phyloP scores from a whole-genome alignment of 306 rosid genomes.

The Vachellia collinsii region DNA sequence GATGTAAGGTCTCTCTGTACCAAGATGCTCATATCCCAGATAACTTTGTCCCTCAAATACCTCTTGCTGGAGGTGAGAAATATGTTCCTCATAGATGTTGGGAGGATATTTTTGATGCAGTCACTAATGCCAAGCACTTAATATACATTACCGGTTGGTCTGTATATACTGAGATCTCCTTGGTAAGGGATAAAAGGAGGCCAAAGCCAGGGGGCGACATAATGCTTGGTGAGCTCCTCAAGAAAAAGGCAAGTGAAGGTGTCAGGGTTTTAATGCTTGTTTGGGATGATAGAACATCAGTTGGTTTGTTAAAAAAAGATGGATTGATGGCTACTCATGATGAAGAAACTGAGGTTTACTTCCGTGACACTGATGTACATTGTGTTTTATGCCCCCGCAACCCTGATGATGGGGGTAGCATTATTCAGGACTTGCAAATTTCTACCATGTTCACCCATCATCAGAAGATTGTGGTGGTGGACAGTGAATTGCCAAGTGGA shows the following conservation, averaged over 20 bases:
- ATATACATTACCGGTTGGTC: slow-evolving; percentile 83
- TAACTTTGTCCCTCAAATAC: slow-evolving; percentile 63
- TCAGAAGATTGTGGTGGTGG: slow-evolving; percentile 81
- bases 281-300: slow-evolving; percentile 87
- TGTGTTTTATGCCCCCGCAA: slow-evolving; percentile 77
- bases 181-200: slow-evolving; percentile 77
- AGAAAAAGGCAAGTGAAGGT: slow-evolving; percentile 72
- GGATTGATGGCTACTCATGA: slow-evolving; percentile 83
- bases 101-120: slow-evolving; percentile 78
- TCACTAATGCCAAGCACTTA: slow-evolving; percentile 64
- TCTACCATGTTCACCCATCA: slow-evolving; percentile 86
- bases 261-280: slow-evolving; percentile 72
- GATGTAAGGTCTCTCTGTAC: slow-evolving; percentile 68
- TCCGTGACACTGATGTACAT: slow-evolving; percentile 59
- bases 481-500: slow-evolving; percentile 53
- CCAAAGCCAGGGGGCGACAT: slow-evolving; percentile 67
- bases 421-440: slow-evolving; percentile 61
- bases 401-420: slow-evolving; percentile 77
- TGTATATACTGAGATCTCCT: slow-evolving; percentile 72
- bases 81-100: slow-evolving; percentile 71
- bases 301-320: slow-evolving; percentile 65
- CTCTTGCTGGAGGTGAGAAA: slow-evolving; percentile 63
- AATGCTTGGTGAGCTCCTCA: slow-evolving; percentile 67
- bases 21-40: slow-evolving; percentile 82
- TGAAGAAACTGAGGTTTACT: slow-evolving; percentile 60